Evolutionary conservation across 371 early-diverging fungal genomes (phyloP), one percentile per base, ranked within the genome.

Genomic region (Syncephalastrum racemosum): DNA sequence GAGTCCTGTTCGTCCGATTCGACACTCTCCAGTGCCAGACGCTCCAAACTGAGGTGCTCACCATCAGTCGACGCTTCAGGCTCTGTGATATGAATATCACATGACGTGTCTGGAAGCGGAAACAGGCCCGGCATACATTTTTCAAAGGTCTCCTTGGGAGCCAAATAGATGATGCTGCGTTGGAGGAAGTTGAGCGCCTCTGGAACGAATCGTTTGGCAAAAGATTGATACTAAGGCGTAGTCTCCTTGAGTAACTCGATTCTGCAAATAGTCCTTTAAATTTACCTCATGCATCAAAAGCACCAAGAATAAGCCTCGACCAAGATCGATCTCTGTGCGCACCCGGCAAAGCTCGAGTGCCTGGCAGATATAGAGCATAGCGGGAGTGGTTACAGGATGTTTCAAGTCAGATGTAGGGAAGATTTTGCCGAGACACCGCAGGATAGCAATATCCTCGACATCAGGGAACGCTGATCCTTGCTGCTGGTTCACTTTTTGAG

Each of bases 371-470:
- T 91, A 71, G 10, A 93, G 56, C 57, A 82, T 73, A 16, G 89
- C 82, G 8, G 96, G 97, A 2, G 95, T 94, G n/a, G 89, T 80
- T 15, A 96, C 86, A 4, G 89, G 79, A 70, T 97, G 95, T 49
- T 79, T 80, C 52, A 86, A 82, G 83, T 97, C 98, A 4, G 96
- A 94, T 8, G 93, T 85, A 4, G 95, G 90, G 66, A 92, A 95
- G 8, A 89, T 73, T 43, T 86, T 81, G 3, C 84, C 84, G 42
- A 92, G 73, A 14, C 84, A 54, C 18, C 84, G 80, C 41, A 94
- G 66, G 20, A 81, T 56, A 20, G 83, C 71, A 46, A 90, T 53
- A 51, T 90, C 86, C 43, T 80, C 82, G 20, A 75, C 69, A 43
- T 75, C 71, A 43, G 76, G 82, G 73, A 70, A 84, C 25, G 60